Base-by-base conservation (phyloP, 306 rosid genomes). In the Urtica urens region DNA sequence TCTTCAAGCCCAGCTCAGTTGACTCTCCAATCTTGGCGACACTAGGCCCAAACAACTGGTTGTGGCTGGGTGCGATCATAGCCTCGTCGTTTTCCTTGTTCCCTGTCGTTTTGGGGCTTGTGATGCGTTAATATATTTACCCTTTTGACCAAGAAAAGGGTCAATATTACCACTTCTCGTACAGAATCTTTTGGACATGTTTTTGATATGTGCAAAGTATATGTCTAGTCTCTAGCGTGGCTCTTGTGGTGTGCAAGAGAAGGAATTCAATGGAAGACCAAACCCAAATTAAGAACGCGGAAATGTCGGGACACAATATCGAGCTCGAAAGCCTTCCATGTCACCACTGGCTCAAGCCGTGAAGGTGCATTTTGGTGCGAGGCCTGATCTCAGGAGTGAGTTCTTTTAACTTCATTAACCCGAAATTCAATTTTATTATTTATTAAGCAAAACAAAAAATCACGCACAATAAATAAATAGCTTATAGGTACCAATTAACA, bases 301-400 rank as follows among this genome's bases (percentile, higher is more conserved):
- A 48, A 22, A 48, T 41, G 13, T 37, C 23, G 13, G 43, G 29
- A 1, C 76, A 46, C 23, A 53, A 60, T 38, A 69, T 10, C 20
- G 68, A 75, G 63, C 69, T 75, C 12, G 71, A 66, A 54, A 71
- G 74, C 64, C 67, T 33, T 62, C 68, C 3, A 41, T 19, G 13
- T 62, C 65, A 33, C 50, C 73, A 20, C 67, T 58, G 19, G 62
- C 49, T 31, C 64, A 62, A 66, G 70, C 71, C 12, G 58, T 58
- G 38, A 60, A 58, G 12, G 63, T 70, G 46, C 73, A 70, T 49
- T 70, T 47, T 58, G 77, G 68, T 23, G 39, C 37, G 8, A 65
- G 80, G 55, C 76, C 80, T 47, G 33, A 71, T 49, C 69, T 71
- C 48, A 59, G 63, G 58, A 58, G 77, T 70, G 49, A 65, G 73